Conservation (phyloP, 192 early-diverging fungal genomes). For the Backusella parvicylindrica region DNA sequence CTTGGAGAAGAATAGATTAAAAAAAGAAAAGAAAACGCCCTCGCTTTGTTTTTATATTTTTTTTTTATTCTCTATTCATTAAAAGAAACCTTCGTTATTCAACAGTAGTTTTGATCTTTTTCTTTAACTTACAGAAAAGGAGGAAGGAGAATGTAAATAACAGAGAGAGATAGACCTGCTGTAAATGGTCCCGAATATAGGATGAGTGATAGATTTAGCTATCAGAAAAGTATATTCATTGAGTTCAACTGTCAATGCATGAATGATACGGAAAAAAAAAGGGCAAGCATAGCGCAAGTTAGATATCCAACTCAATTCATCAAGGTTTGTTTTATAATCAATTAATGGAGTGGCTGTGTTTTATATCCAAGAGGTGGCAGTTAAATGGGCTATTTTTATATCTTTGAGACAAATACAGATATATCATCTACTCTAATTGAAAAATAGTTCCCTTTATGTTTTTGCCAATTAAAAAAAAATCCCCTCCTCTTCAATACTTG, state of each 20-base stretch:
- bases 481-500: neutral
- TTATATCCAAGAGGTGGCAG: neutral
- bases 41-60: neutral
- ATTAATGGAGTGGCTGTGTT: neutral
- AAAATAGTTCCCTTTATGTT: no score
- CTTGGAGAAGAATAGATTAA: neutral
- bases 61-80: neutral
- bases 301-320: neutral
- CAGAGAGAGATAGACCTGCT: neutral
- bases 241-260: no score
- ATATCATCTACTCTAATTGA: no score
- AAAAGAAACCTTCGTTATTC: neutral
- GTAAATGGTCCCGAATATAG: neutral
- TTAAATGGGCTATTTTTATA: no score
- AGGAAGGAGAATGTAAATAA: neutral
- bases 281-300: no score
- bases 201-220: no score
- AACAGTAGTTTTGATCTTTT: neutral
- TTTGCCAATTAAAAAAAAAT: neutral
- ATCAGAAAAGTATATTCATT: no score
- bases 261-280: no score
- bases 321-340: neutral
- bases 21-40: neutral
- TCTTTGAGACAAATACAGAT: no score
- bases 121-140: neutral